Percentiles rank a stretch among this genome's conserved stretches.
Evolutionary conservation across 1,284 basidiomycete species (phyloP).

Genomic region (Takashimella tepidaria): DNA sequence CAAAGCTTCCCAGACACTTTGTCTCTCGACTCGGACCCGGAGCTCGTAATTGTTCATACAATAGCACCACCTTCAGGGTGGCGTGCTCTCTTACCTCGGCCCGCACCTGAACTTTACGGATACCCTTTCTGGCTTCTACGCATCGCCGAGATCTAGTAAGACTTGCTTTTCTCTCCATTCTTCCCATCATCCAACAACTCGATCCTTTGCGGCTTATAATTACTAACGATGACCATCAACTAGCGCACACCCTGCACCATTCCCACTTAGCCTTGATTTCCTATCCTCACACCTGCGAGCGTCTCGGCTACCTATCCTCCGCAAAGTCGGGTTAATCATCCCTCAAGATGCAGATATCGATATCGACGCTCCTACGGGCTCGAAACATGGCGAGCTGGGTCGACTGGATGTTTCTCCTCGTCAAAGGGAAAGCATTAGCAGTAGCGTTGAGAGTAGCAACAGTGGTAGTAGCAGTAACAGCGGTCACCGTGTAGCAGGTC

Average conservation of each 20-base stretch:
- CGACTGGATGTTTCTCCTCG: not conserved
- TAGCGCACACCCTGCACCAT: constrained; percentile 24
- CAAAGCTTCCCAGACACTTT: constrained; percentile 6
- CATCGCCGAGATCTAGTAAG: constrained; percentile 37
- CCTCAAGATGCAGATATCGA: constrained; percentile 3
- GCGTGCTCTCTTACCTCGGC: constrained; percentile 22
- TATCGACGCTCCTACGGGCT: not conserved
- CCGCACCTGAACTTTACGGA: constrained; percentile 34
- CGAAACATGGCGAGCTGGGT: too few species aligned
- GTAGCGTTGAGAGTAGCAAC: not conserved
- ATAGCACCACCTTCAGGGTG: constrained; percentile 17
- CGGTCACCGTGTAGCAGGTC: too few species aligned
- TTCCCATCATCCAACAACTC: too few species aligned
- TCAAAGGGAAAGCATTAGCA: not conserved
- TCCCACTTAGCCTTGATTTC: constrained; percentile 20
- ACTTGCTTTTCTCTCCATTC: constrained; percentile 1
- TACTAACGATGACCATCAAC: too few species aligned
- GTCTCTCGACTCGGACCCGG: constrained; percentile 23
- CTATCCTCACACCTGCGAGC: constrained; percentile 14
- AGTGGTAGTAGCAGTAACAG: not conserved
- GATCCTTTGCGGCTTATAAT: too few species aligned
- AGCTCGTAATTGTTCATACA: constrained; percentile 32
- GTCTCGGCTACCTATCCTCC: constrained; percentile 13
- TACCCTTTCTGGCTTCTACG: constrained; percentile 38
- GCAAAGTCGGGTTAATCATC: constrained; percentile 15